phyloP scores from a whole-genome alignment of 2,329 filamentous ascomycete genomes.

The Pestalotiopsis sp. region DNA sequence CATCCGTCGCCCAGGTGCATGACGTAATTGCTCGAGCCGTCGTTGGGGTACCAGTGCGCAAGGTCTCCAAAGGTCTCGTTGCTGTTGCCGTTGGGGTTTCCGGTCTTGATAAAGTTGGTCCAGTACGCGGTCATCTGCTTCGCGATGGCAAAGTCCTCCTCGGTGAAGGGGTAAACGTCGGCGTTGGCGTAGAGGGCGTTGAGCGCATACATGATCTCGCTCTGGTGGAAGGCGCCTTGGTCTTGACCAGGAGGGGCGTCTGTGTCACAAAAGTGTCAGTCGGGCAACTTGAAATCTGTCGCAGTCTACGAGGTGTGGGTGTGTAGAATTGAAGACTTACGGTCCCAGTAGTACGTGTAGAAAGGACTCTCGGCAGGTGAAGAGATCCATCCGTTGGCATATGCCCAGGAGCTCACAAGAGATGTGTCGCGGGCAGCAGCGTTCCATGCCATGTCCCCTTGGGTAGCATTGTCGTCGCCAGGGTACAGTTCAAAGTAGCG shows the following conservation, averaged over 20 bases:
- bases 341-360: conserved; percentile 31
- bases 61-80: conserved; percentile 10
- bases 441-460: conserved; percentile 23
- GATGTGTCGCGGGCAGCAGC: conserved; percentile 24
- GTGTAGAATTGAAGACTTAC: background rate
- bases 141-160: conserved; percentile 27
- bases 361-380: conserved; percentile 21
- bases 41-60: conserved; percentile 16
- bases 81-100: conserved; percentile 14
- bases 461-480: conserved; percentile 19
- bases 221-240: conserved; percentile 30
- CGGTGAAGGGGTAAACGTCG: conserved; percentile 24
- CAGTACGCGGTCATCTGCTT: conserved; percentile 20
- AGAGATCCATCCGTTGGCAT: conserved; percentile 24
- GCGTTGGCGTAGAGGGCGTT: conserved; percentile 30
- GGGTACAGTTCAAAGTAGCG: conserved; percentile 27
- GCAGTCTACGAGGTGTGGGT: background rate
- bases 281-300: too few relatives aligned
- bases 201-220: conserved; percentile 32
- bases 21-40: conserved; percentile 8
- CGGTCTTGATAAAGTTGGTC: conserved; percentile 15
- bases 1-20: conserved; percentile 14
- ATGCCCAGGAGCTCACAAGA: conserved; percentile 27
- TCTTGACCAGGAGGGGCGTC: background rate
- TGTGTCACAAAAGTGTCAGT: background rate